Evolutionary conservation across 495 filamentous ascomycete genomes (phyloP).

Genomic region (Penicillium fimorum): DNA sequence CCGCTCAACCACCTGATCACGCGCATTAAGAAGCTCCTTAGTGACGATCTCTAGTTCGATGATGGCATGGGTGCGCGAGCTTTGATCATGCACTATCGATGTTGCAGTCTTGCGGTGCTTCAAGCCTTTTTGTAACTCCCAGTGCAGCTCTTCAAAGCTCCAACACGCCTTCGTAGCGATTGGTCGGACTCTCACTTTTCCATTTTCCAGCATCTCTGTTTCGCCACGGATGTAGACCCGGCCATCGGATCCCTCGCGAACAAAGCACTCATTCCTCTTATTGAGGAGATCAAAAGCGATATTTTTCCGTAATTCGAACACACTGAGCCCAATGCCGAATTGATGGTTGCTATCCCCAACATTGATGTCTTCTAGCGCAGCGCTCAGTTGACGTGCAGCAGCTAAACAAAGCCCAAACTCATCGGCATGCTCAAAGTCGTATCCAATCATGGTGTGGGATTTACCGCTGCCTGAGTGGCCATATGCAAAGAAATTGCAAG

Average conservation of each 20-base stretch:
- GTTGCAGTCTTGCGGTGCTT: slow-evolving; percentile 19
- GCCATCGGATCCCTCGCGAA: slow-evolving; percentile 24
- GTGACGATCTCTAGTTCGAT: slow-evolving; percentile 27
- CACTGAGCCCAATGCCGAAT: slow-evolving; percentile 24
- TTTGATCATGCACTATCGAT: slow-evolving; percentile 28
- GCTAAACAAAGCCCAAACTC: slow-evolving; percentile 27
- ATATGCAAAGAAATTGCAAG: slow-evolving; percentile 29
- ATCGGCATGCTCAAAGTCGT: slow-evolving; percentile 19
- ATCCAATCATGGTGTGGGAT: slow-evolving; percentile 29
- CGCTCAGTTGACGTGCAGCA: slow-evolving; percentile 17
- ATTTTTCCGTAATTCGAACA: slow-evolving; percentile 29
- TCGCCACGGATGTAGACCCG: slow-evolving; percentile 24
- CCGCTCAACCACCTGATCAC: slow-evolving; percentile 22
- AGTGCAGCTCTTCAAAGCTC: slow-evolving; percentile 20
- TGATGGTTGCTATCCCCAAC: background rate
- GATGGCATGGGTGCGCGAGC: slow-evolving; percentile 30
- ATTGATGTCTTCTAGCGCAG: slow-evolving; percentile 12
- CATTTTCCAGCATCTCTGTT: slow-evolving; percentile 25
- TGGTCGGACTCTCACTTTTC: slow-evolving; percentile 26
- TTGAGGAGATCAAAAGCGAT: slow-evolving; percentile 29
- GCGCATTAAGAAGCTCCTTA: slow-evolving; percentile 15
- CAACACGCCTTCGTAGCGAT: slow-evolving; percentile 25
- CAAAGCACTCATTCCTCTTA: slow-evolving; percentile 18
- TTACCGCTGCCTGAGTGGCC: slow-evolving; percentile 32
- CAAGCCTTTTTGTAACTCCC: slow-evolving; percentile 16